phyloP scores from a whole-genome alignment of 805 yeast genomes.

The Vanderwaltozyma tropicalis region DNA sequence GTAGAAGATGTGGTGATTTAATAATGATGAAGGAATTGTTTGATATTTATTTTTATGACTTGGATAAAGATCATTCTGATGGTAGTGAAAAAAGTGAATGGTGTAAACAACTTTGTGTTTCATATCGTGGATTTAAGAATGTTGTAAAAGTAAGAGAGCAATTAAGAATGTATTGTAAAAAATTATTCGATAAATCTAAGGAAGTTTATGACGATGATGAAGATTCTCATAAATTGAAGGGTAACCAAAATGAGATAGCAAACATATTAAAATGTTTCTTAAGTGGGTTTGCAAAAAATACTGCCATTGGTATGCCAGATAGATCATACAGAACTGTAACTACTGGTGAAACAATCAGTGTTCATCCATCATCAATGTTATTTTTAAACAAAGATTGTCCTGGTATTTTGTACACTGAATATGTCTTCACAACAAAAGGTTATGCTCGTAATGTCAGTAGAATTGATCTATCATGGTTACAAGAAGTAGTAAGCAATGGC shows the following conservation, averaged over 20 bases:
- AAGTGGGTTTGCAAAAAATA: slow-evolving; percentile 72
- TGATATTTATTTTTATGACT: slow-evolving; percentile 35
- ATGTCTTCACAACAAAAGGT: slow-evolving; percentile 85
- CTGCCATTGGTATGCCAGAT: slow-evolving; percentile 93
- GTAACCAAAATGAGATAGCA: slow-evolving; percentile 28
- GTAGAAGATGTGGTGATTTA: slow-evolving; percentile 72
- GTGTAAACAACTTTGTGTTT: slow-evolving; percentile 73
- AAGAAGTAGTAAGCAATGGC: slow-evolving; percentile 44
- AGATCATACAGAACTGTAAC: slow-evolving; percentile 79
- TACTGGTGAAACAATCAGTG: slow-evolving; percentile 73
- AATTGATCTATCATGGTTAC: slow-evolving; percentile 75
- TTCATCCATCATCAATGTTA: slow-evolving; percentile 83
- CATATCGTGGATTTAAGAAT: slow-evolving; percentile 69
- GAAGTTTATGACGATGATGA: slow-evolving; percentile 3
- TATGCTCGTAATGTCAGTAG: slow-evolving; percentile 85
- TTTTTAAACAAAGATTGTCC: slow-evolving; percentile 68
- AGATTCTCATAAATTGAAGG: slow-evolving; percentile 11
- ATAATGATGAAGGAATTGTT: slow-evolving; percentile 71
- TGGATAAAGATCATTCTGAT: slow-evolving; percentile 24
- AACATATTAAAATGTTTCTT: slow-evolving; percentile 67
- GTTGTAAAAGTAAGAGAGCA: slow-evolving; percentile 70
- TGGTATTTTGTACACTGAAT: slow-evolving; percentile 89
- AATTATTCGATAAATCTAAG: slow-evolving; percentile 6
- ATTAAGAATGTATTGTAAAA: slow-evolving; percentile 29
- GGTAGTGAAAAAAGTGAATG: slow-evolving; percentile 57